Evolutionary conservation across 768 basidiomycete species (phyloP), one percentile per base, ranked within the genome.

Genomic region (Boletus insuetus): DNA sequence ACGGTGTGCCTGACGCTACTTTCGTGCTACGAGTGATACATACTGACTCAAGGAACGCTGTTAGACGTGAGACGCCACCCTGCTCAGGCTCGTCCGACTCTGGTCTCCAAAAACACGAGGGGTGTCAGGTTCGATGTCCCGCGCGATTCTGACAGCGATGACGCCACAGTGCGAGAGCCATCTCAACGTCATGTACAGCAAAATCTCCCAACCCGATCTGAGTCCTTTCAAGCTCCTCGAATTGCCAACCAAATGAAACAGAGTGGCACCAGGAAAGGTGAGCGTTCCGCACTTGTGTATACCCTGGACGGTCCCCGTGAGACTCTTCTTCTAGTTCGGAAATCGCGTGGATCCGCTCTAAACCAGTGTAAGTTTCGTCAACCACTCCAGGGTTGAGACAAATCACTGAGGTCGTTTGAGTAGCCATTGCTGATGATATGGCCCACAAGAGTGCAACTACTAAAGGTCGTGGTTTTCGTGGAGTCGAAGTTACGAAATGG

Each of bases 51-150:
- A 20, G 19, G 20, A 46, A 51, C 44, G 37, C 12, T 26, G 22
- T 35, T 19, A 64, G 64, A 35, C 46, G 51, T 11, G 26, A 54
- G 17, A 31, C 49, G 32, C 46, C 45, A 19, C 26, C 32, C 42
- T 43, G 26, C 7, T 20, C 48, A 14, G 12, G 17, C 17, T 24
- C 52, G 53, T 31, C 37, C 51, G 8, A 26, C 11, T 22, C 22
- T 22, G 8, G 35, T 26, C 22, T 2, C 49, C 19, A 62, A 51
- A 17, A 35, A 44, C 34, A n/a, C 57, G 17, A 60, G 43, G 43
- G 57, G 38, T 19, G 65, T 69, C 16, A 48, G 32, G 10, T 68
- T 68, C 24, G 54, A 56, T 26, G n/a, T 40, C 14, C 34, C 12
- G 39, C 34, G 50, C 10, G 49, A 52, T 34, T 55, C 53, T 19